Evolutionary conservation across 106 monocot genomes (phyloP), one percentile per base, ranked within the genome.

Genomic region (Vanilla planifolia): DNA sequence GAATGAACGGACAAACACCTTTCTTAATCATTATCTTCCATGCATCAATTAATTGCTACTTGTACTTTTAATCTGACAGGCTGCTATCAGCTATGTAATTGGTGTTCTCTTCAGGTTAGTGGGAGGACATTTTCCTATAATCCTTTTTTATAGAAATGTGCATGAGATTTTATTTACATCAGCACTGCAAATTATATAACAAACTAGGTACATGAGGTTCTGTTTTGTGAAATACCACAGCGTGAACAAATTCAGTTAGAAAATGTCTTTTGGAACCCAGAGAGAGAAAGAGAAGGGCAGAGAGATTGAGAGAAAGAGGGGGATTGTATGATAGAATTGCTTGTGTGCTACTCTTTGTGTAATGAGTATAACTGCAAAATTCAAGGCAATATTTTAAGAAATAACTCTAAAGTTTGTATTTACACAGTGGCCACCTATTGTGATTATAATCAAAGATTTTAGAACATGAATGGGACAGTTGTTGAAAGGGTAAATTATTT

Each of bases 41-140:
- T 50, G 50, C 20, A 25, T 50, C 50, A 14, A 53, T 11, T 53
- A 15, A 30, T 30, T 23, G 30, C 23, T 15, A 53, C 27, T 23
- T 29, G 23, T 53, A 29, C 51, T 53, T 50, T 5, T 67, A 55
- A 58, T 71, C 34, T 71, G 15, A 70, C 87, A 96, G 95, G 90
- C 84, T 77, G 83, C 90, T 26, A 6, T 87, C 28, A 90, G 90
- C 67, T 96, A 96, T 77, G 75, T 73, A 64, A 27, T 61, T 48
- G 95, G 90, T 62, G 95, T 89, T 58, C 67, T 87, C 66, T 76
- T 80, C 65, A 96, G 95, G 95, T 94, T 72, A 64, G 79, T 71
- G 1, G 34, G 13, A 27, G 4, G 33, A 64, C 55, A 34, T 20
- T 20, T 21, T 40, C 8, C 20, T 67, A 33, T 59, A 14, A 37